These are phyloP conservation scores for Carex littledalei DNA, from an alignment of 176 grass and related monocot species.

Conservation along the genomic window DNA sequence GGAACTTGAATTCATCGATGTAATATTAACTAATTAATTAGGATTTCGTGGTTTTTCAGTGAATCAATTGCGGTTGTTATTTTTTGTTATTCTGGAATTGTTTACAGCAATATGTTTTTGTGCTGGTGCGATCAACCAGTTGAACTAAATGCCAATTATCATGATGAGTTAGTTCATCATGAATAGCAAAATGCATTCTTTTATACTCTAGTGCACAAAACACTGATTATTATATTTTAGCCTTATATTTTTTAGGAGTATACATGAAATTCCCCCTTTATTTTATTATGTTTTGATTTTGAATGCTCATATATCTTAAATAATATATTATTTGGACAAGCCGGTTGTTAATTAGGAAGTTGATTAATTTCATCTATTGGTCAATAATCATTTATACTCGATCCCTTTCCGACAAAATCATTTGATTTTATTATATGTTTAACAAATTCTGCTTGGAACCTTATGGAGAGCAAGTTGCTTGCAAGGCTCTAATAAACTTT, in stretches of 20 bases:
- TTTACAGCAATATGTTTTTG: not conserved
- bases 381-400: not conserved
- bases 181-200: too few relatives aligned
- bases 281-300: too few relatives aligned
- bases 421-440: not conserved
- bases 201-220: too few relatives aligned
- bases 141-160: not conserved
- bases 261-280: too few relatives aligned
- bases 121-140: not conserved
- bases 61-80: not conserved
- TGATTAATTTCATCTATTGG: not conserved
- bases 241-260: too few relatives aligned
- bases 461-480: not conserved
- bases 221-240: too few relatives aligned
- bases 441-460: not conserved
- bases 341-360: not conserved
- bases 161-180: too few relatives aligned
- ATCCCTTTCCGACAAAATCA: not conserved
- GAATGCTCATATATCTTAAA: too few relatives aligned
- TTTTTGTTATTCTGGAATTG: not conserved
- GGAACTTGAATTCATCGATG: not conserved
- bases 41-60: not conserved
- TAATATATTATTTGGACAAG: too few relatives aligned
- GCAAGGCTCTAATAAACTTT: not conserved
- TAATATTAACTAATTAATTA: too few relatives aligned